phyloP scores from a whole-genome alignment of 768 basidiomycete genomes.

The Nevesoporus exiguus region DNA sequence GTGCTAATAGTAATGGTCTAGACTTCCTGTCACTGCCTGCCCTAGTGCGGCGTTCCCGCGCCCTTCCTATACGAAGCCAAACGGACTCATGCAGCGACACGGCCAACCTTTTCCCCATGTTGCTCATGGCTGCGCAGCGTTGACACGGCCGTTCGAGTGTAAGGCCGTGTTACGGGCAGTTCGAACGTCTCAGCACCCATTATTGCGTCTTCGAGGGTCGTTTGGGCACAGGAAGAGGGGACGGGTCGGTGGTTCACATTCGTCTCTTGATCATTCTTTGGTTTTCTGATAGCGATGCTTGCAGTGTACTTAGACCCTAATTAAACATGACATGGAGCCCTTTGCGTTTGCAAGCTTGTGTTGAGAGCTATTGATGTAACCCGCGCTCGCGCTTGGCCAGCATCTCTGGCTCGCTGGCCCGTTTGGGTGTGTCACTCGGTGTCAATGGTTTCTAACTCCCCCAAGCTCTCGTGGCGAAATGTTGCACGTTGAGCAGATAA shows the following conservation, averaged over 20 bases:
- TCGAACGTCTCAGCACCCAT: constrained; percentile 81
- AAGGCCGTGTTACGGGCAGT: constrained; percentile 75
- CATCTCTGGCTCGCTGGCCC: too few relatives aligned
- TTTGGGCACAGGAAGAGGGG: constrained; percentile 41
- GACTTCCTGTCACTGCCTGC: constrained; percentile 5
- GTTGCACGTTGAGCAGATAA: too few relatives aligned
- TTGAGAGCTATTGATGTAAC: too few relatives aligned
- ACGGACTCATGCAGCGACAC: constrained; percentile 71
- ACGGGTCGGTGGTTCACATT: constrained; percentile 77
- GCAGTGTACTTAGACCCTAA: background rate
- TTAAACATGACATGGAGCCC: too few relatives aligned
- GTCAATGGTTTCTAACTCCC: too few relatives aligned
- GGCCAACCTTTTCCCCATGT: constrained; percentile 81
- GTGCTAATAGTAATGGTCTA: too few relatives aligned
- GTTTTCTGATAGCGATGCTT: background rate
- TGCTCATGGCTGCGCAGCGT: constrained; percentile 72
- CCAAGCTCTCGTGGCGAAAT: too few relatives aligned
- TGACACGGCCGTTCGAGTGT: constrained; percentile 84
- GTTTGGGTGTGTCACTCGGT: too few relatives aligned
- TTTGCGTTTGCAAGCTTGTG: too few relatives aligned
- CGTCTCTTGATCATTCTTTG: background rate
- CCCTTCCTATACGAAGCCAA: background rate
- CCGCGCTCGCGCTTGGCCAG: too few relatives aligned
- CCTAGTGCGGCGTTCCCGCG: constrained; percentile 22
- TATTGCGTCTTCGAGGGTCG: constrained; percentile 44